A percentile compares a stretch with the other conserved stretches of the same genome.
Evolutionary conservation across 2,329 filamentous ascomycete genomes (phyloP).

Genomic region (Cladorrhinum sp.): DNA sequence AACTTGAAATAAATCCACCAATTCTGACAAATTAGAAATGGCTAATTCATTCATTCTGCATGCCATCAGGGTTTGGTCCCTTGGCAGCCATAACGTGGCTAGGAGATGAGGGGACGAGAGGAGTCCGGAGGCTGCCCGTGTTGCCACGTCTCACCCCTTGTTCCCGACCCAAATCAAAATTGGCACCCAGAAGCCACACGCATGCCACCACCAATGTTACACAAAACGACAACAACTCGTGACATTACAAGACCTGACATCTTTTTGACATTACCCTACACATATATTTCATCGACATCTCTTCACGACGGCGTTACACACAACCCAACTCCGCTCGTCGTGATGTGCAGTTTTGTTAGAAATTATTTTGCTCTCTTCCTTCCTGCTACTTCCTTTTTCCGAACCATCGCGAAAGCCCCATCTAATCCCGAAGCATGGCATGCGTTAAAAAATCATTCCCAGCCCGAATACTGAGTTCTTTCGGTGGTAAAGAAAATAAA

Average conservation of each 20-base stretch:
- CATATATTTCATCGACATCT: neutral
- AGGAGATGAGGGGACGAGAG: neutral
- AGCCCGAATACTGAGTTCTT: neutral
- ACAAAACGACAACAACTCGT: neutral
- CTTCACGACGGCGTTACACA: neutral
- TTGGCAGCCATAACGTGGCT: neutral
- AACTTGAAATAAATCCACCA: neutral
- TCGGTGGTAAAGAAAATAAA: neutral
- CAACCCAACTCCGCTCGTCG: neutral
- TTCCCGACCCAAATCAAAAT: neutral
- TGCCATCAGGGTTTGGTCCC: neutral
- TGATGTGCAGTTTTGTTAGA: neutral
- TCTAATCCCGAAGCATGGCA: neutral
- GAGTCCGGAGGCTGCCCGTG: neutral
- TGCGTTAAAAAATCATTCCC: neutral
- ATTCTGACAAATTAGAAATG: too few relatives aligned
- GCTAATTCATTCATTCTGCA: neutral
- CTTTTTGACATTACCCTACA: neutral
- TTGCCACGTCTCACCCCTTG: neutral
- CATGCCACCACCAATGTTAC: too few relatives aligned
- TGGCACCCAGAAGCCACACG: neutral
- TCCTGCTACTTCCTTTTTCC: neutral
- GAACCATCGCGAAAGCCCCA: neutral
- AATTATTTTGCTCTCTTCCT: neutral
- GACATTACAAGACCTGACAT: neutral